phyloP scores from a whole-genome alignment of 2,329 filamentous ascomycete genomes.

The Alternaria alternata region DNA sequence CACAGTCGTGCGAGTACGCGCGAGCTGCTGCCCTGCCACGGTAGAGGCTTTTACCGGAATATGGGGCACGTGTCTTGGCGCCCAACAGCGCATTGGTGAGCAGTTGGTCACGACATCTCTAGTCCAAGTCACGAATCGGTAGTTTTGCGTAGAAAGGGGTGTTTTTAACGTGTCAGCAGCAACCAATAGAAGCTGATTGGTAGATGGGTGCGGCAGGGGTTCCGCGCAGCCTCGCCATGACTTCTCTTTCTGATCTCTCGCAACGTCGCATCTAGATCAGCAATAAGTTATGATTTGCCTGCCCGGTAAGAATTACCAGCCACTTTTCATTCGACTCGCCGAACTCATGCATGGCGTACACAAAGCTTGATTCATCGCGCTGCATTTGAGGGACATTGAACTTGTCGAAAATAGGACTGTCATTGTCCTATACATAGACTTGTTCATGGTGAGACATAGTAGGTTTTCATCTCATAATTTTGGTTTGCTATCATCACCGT shows the following conservation, averaged over 20 bases:
- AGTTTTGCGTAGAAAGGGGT: constrained; percentile 14
- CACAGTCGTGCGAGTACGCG: constrained; percentile 29
- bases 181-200: background rate
- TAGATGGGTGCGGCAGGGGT: background rate
- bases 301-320: background rate
- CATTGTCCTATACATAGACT: background rate
- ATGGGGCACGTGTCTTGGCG: background rate
- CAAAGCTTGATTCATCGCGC: background rate
- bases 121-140: constrained; percentile 15
- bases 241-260: background rate
- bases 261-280: background rate
- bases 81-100: constrained; percentile 10
- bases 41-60: constrained; percentile 4
- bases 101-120: constrained; percentile 30
- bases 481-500: background rate
- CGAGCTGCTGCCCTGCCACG: constrained; percentile 10
- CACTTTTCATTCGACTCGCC: background rate
- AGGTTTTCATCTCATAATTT: background rate
- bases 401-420: background rate
- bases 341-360: background rate
- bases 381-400: background rate
- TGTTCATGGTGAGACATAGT: background rate
- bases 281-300: background rate
- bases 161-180: background rate
- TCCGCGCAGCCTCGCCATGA: background rate